Evolutionary conservation across 768 basidiomycete genomes (phyloP).

Genomic region (Auricularia cornea): DNA sequence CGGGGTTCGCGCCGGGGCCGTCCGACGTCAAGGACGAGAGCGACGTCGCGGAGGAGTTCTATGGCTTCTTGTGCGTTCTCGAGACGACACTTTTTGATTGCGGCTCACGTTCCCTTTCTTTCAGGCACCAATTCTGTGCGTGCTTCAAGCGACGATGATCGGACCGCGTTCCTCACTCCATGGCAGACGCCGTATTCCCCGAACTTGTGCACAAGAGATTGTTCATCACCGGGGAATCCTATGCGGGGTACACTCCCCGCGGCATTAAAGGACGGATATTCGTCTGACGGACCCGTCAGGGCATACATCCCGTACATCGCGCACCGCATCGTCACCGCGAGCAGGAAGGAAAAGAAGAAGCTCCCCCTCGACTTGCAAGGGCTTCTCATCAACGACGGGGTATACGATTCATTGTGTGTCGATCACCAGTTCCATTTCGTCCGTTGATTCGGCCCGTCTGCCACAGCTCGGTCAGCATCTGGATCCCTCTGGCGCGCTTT

Average conservation of each 20-base stretch:
- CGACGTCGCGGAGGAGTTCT: slow-evolving; percentile 10
- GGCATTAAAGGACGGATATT: background rate
- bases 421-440: background rate
- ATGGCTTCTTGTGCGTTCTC: slow-evolving; percentile 7
- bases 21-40: slow-evolving; percentile 4
- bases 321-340: slow-evolving; percentile 8
- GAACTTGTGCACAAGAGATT: slow-evolving; percentile 6
- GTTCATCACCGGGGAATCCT: slow-evolving; percentile 5
- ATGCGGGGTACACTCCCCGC: background rate
- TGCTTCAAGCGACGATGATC: background rate
- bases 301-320: slow-evolving; percentile 12
- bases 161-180: background rate
- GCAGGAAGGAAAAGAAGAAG: slow-evolving; percentile 3
- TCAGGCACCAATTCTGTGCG: slow-evolving; percentile 2
- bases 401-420: slow-evolving; percentile 9
- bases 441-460: no score
- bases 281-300: background rate
- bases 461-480: background rate
- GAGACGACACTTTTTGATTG: no score
- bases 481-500: no score
- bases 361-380: slow-evolving; percentile 6
- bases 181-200: slow-evolving; percentile 5
- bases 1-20: background rate
- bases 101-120: no score
- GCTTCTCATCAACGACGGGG: slow-evolving; percentile 12